Evolutionary conservation across 352 stramenopile species (phyloP).

Genomic region (Discostella stelligera): DNA sequence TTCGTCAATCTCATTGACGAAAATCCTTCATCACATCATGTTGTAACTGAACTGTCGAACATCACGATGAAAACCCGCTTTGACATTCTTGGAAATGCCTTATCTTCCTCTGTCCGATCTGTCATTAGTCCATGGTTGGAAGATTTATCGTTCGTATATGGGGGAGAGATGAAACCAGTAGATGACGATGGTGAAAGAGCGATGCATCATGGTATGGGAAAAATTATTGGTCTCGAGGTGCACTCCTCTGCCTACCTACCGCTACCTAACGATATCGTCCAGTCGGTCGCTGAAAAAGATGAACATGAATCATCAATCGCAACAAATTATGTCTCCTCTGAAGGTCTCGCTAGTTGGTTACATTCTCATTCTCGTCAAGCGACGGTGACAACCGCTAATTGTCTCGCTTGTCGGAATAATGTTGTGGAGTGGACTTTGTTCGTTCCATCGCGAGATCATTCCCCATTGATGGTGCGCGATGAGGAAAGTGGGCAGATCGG

Average conservation of each 20-base stretch:
- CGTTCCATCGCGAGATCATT: conserved; percentile 22
- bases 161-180: conserved; percentile 14
- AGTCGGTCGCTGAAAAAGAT: not conserved
- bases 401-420: not conserved
- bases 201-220: conserved; percentile 2
- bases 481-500: conserved; percentile 11
- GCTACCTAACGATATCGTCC: conserved; percentile 16
- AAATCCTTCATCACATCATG: conserved; percentile 26
- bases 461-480: conserved; percentile 28
- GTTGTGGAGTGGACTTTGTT: conserved; percentile 29
- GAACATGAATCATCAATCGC: not conserved
- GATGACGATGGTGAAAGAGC: conserved; percentile 1
- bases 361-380: conserved; percentile 10
- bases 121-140: conserved; percentile 16
- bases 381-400: not conserved
- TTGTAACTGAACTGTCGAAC: not conserved
- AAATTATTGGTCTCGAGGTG: conserved; percentile 10
- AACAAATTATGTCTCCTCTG: conserved; percentile 19
- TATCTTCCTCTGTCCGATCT: conserved; percentile 22
- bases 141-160: conserved; percentile 37
- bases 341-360: conserved; percentile 22
- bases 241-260: conserved; percentile 20
- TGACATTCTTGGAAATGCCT: conserved; percentile 19
- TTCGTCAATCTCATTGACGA: conserved; percentile 40
- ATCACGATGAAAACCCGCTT: conserved; percentile 14